Conservation (phyloP, 2,329 filamentous ascomycete species). For the Calonectria hongkongensis region DNA sequence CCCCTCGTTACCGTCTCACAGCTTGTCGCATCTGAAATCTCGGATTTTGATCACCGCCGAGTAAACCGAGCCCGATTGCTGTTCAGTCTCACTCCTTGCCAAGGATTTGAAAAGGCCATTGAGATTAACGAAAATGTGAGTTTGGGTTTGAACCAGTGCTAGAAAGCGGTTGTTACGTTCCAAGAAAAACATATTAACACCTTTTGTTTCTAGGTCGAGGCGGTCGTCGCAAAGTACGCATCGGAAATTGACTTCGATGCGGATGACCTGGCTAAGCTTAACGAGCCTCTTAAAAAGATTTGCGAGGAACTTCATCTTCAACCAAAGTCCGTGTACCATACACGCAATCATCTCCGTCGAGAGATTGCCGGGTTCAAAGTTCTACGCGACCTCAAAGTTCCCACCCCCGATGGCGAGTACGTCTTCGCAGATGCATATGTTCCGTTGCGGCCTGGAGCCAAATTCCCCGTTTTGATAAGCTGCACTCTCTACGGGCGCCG, state of each 20-base stretch:
- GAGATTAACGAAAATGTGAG: not conserved
- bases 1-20: not conserved
- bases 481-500: not conserved
- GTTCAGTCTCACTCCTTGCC: not conserved
- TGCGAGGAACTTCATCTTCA: not conserved
- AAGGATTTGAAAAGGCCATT: slow-evolving; percentile 9
- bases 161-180: too few species aligned
- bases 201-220: not conserved
- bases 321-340: not conserved
- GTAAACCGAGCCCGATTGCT: not conserved
- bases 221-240: not conserved
- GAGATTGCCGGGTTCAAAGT: slow-evolving; percentile 9
- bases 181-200: too few species aligned
- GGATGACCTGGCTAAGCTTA: not conserved
- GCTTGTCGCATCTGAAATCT: not conserved
- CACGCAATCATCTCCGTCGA: slow-evolving; percentile 9
- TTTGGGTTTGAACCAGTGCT: too few species aligned
- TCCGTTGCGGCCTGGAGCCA: not conserved
- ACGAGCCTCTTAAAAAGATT: not conserved
- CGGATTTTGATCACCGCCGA: not conserved
- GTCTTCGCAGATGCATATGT: slow-evolving; percentile 10
- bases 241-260: slow-evolving; percentile 10
- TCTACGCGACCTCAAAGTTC: not conserved
- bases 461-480: slow-evolving; percentile 7
- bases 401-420: not conserved